phyloP scores from a whole-genome alignment of 2,329 filamentous ascomycete species.

The Zymoseptoria pseudotritici region DNA sequence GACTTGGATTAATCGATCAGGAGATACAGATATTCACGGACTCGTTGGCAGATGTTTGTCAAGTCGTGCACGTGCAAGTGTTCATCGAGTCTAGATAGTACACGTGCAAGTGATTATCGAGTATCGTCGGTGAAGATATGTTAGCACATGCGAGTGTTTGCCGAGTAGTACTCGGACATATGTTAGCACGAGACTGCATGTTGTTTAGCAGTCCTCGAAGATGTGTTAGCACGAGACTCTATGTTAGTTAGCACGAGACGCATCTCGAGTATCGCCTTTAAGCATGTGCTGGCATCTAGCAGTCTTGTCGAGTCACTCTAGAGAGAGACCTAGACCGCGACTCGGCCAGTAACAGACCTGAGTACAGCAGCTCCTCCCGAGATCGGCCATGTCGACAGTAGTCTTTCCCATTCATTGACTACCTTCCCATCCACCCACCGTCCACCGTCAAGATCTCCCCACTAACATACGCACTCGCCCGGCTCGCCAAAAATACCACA shows the following conservation, averaged over 20 bases:
- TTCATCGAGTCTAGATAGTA: not conserved
- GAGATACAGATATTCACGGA: not conserved
- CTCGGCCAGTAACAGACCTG: too few relatives aligned
- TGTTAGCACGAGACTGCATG: not conserved
- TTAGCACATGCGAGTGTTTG: too few relatives aligned
- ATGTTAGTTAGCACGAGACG: too few relatives aligned
- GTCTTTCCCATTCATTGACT: constrained; percentile 11
- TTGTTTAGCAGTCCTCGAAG: too few relatives aligned
- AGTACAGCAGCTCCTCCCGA: too few relatives aligned
- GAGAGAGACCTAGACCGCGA: too few relatives aligned
- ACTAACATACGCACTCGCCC: constrained; percentile 71
- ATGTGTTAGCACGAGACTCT: too few relatives aligned
- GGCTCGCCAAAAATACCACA: constrained; percentile 68
- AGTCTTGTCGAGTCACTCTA: too few relatives aligned
- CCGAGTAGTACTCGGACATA: not conserved
- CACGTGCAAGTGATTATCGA: not conserved
- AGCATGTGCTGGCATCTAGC: too few relatives aligned
- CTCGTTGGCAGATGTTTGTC: not conserved
- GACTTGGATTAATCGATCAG: not conserved
- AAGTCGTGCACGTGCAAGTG: not conserved
- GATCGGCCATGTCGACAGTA: too few relatives aligned
- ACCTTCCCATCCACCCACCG: constrained; percentile 86
- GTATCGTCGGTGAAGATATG: not conserved
- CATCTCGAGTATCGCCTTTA: too few relatives aligned
- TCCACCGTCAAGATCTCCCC: constrained; percentile 79